Evolutionary conservation across 257 asterid genomes (phyloP), one percentile per base, ranked within the genome.

Genomic region (Lycium barbarum): DNA sequence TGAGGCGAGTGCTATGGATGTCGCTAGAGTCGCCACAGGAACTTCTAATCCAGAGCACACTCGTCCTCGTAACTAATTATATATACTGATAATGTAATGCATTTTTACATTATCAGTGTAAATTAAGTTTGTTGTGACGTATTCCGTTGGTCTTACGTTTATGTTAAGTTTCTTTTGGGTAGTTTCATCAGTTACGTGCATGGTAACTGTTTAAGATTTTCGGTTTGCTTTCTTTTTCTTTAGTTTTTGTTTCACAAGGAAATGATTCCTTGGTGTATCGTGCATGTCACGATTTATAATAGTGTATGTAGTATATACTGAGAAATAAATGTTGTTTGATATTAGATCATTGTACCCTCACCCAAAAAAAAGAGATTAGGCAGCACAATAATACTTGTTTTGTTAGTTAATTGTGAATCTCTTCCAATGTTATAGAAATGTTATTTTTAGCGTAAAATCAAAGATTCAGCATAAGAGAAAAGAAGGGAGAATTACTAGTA

Each of bases 1-100:
- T 1, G 98, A 95, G 84, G 97, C 94, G 12, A 88, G 93, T n/a
- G 97, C 98, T 49, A 57, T 90, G 38, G 99, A 96, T 47, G 98
- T 94, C 1, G 99, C 98, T 5, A 93, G 82, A 87, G 98, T 96
- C 13, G 87, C 87, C 36, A 84, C 90, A 3, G 93, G 93, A 81
- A 88, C 92, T 45, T 92, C 91, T 61, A 53, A 83, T 4, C 79
- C 92, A 3, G 88, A 86, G 17, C 88, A 91, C 80, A 89, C 93
- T 43, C 95, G 67, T 81, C 95, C 93, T 83, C 88, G 93, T 22
- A 87, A 82, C 38, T 91, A 61, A 81, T 47, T 33, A 22, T 15
- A 47, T 78, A 58, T 35, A 7, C 2, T 3, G 5, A 49, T 2
- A 22, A 0, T 51, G 15, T 54, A 51, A 51, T 5, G 2, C 26